These are phyloP conservation scores for Ilex asprella DNA, from an alignment of 257 asterid genomes.

Conservation along the genomic window DNA sequence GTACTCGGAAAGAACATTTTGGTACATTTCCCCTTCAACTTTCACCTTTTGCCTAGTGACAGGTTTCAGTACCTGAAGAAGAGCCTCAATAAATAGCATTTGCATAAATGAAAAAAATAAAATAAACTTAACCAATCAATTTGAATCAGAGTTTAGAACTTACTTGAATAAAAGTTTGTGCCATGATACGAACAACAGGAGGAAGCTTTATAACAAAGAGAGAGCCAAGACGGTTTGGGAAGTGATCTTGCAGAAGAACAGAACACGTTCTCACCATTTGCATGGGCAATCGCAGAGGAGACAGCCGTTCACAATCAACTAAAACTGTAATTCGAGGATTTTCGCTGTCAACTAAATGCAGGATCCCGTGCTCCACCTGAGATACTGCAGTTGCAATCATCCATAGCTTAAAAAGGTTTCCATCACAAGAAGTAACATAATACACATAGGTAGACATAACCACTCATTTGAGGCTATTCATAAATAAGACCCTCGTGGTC, in stretches of 20 bases:
- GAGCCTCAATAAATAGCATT: not conserved
- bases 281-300: constrained; percentile 81
- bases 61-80: constrained; percentile 69
- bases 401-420: constrained; percentile 15
- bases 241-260: constrained; percentile 78
- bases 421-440: not conserved
- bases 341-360: constrained; percentile 49
- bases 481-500: no score
- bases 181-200: constrained; percentile 77
- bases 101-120: not conserved
- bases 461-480: not conserved
- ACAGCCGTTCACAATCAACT: constrained; percentile 66
- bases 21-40: constrained; percentile 62
- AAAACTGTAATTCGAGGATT: constrained; percentile 73
- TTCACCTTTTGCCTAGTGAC: constrained; percentile 74
- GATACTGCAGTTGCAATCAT: constrained; percentile 61
- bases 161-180: constrained; percentile 82
- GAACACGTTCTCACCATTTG: constrained; percentile 74
- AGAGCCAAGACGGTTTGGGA: constrained; percentile 78
- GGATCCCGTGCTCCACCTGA: constrained; percentile 89
- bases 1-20: constrained; percentile 43
- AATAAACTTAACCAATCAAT: not conserved
- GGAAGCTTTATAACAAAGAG: constrained; percentile 72
- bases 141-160: constrained; percentile 14
- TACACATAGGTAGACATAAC: not conserved